Evolutionary conservation across 345 rosid genomes (phyloP), one percentile per base, ranked within the genome.

Genomic region (Erysimum cheiranthoides): DNA sequence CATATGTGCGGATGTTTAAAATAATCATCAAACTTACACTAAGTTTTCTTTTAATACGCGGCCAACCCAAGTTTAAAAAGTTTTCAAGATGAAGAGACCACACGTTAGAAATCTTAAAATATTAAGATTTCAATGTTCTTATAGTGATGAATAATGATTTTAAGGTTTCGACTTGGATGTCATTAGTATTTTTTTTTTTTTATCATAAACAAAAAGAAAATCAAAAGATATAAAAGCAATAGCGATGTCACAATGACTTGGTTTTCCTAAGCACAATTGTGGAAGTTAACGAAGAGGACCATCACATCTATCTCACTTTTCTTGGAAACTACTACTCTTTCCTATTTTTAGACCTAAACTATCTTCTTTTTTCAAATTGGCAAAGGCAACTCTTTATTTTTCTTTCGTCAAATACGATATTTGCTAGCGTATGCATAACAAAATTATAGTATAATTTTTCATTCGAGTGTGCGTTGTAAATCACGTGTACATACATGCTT

Each of bases 231-330:
- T 17, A 17, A 73, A 62, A 16, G 31, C 18, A 61, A 11, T 60
- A 71, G 13, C 10, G 6, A 59, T 35, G 60, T 27, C 31, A 53
- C n/a, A 38, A 17, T 54, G 65, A 46, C 50, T 65, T 73, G 46
- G 66, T 45, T 64, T 50, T 52, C 45, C 16, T 1, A 64, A 34
- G 5, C 45, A 64, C 64, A 35, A 53, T 30, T 28, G 61, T 28
- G 68, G 68, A 73, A 71, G 39, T 36, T 67, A 67, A 68, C 21
- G 35, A 47, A 59, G 47, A 59, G 27, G 57, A 34, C 74, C 74
- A 58, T 70, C 58, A 61, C 46, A 70, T 50, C 27, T 7, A 47
- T 47, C 25, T 47, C 25, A 47, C 52, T 47, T 17, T 46, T 57
- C 53, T 73, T 30, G 54, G 62, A 62, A 63, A 39, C 53, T 64